Conservation (phyloP, 768 basidiomycete genomes). For the Tubosaeta brunneosetosa region DNA sequence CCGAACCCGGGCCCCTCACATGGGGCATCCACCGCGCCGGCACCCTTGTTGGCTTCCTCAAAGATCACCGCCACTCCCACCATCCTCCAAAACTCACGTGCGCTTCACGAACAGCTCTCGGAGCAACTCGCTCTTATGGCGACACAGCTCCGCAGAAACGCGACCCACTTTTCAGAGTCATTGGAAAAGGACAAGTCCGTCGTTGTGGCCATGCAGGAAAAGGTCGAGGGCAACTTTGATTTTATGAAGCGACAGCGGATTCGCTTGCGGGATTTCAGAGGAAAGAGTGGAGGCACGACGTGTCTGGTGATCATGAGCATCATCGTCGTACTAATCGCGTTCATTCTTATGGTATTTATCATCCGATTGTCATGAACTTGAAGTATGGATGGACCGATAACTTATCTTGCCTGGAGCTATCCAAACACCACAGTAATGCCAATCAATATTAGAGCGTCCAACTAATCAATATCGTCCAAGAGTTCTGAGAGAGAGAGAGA, state of each 20-base stretch:
- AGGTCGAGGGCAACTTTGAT: conserved; percentile 69
- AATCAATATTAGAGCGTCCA: background rate
- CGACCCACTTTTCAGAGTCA: conserved; percentile 68
- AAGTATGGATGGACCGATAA: conserved; percentile 4
- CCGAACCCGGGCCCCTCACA: background rate
- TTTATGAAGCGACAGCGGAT: conserved; percentile 62
- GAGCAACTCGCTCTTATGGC: conserved; percentile 82
- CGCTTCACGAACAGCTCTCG: conserved; percentile 70
- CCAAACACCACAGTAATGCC: background rate
- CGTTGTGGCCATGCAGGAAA: conserved; percentile 60
- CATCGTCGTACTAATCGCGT: conserved; percentile 62
- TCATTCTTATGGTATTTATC: conserved; percentile 64
- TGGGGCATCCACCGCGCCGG: conserved; percentile 10
- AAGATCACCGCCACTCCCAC: conserved; percentile 34
- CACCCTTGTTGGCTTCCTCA: conserved; percentile 31
- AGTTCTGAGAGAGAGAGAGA: conserved; percentile 10
- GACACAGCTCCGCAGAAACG: conserved; percentile 78
- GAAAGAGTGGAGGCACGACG: conserved; percentile 66
- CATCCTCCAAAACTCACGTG: conserved; percentile 51
- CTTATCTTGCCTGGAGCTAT: conserved; percentile 1
- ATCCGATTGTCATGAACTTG: conserved; percentile 59
- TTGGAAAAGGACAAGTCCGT: conserved; percentile 73
- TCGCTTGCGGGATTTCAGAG: conserved; percentile 55
- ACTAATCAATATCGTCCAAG: conserved; percentile 9
- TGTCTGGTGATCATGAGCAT: conserved; percentile 65